phyloP scores from a whole-genome alignment of 148 eudicot species.

The Cornus florida region DNA sequence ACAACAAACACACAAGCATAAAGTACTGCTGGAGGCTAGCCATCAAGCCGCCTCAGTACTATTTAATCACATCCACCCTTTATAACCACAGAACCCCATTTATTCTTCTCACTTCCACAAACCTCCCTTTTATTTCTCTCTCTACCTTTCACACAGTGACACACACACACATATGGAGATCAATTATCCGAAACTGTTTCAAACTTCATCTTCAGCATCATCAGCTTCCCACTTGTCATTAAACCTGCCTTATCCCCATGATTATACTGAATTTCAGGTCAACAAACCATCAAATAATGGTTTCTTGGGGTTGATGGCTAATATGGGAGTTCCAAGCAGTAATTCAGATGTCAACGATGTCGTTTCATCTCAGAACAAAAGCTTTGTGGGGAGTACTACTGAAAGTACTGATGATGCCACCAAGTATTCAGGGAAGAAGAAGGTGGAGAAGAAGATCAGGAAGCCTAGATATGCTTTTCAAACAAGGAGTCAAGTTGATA shows the following conservation, averaged over 20 bases:
- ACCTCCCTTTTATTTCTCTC: background rate
- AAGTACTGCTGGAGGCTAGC: background rate
- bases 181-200: constrained; percentile 7
- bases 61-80: background rate
- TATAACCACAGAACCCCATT: background rate
- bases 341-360: background rate
- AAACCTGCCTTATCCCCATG: constrained; percentile 4
- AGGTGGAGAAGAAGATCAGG: constrained; percentile 30
- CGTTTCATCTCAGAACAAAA: background rate
- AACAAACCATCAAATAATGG: constrained; percentile 1
- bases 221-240: background rate
- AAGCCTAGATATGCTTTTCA: constrained; percentile 46
- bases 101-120: background rate
- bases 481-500: constrained; percentile 56
- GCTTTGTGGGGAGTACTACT: background rate
- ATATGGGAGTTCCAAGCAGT: background rate
- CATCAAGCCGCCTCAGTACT: constrained; percentile 3
- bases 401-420: constrained; percentile 8
- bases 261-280: background rate
- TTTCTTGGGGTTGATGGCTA: constrained; percentile 10
- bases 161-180: constrained; percentile 9
- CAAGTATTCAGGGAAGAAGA: constrained; percentile 13
- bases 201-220: constrained; percentile 19
- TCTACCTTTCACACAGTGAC: constrained; percentile 6
- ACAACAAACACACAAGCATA: background rate